Conservation (phyloP, 2,329 filamentous ascomycete species). For the Bipolaris oryzae region DNA sequence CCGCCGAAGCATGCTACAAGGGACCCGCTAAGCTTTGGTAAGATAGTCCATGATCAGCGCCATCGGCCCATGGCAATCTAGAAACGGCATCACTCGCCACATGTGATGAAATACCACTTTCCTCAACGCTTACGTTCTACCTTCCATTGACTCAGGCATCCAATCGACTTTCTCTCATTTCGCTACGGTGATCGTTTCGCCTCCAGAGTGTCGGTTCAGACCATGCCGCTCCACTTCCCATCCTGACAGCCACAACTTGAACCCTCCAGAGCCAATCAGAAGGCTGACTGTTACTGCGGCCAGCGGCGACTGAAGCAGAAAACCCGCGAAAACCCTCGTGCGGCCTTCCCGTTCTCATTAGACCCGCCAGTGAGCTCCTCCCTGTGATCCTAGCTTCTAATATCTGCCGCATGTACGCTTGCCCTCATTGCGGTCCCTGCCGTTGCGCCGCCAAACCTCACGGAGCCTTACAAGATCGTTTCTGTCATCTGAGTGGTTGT, state of each 20-base stretch:
- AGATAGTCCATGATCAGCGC: conserved; percentile 39
- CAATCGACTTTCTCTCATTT: conserved; percentile 20
- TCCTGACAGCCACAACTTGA: conserved; percentile 39
- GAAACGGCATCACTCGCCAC: conserved; percentile 47
- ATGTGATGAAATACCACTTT: conserved; percentile 31
- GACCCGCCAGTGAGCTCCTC: conserved; percentile 32
- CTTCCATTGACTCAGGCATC: conserved; percentile 24
- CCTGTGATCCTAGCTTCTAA: conserved; percentile 28
- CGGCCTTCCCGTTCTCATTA: conserved; percentile 38
- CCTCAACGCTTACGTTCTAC: conserved; percentile 27
- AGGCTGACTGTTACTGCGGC: conserved; percentile 17
- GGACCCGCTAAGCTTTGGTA: conserved; percentile 41
- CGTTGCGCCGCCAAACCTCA: conserved; percentile 41
- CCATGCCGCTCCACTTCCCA: conserved; percentile 38
- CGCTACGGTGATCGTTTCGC: conserved; percentile 43
- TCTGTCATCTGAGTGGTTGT: conserved; percentile 44
- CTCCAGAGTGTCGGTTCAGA: conserved; percentile 43
- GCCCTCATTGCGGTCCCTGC: conserved; percentile 32
- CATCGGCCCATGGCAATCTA: conserved; percentile 44
- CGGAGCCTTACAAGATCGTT: conserved; percentile 38
- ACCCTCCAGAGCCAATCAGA: conserved; percentile 37
- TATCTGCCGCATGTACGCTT: conserved; percentile 34
- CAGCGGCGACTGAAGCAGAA: conserved; percentile 46
- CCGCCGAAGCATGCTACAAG: conserved; percentile 19
- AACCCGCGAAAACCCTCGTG: conserved; percentile 36